These are phyloP conservation scores for Colletotrichum sp. DNA, from an alignment of 2,329 filamentous ascomycete species.

Conservation along the genomic window DNA sequence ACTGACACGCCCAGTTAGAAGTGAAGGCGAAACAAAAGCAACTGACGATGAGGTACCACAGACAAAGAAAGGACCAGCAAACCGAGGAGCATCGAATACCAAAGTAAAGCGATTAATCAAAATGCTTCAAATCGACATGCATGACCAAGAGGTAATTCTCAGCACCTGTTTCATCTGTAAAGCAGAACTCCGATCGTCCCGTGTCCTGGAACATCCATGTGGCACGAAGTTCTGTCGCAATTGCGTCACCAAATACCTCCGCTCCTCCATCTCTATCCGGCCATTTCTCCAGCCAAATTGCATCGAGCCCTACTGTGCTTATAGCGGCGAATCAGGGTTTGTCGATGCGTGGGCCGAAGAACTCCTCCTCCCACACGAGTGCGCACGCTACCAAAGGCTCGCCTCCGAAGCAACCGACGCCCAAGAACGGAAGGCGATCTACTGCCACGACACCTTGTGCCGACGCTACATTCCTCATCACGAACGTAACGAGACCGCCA, in stretches of 20 bases:
- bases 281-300: not conserved
- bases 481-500: not conserved
- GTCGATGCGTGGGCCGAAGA: not conserved
- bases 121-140: not conserved
- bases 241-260: not conserved
- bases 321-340: not conserved
- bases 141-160: not conserved
- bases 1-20: not conserved
- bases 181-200: rapidly evolving
- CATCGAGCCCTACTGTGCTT: not conserved
- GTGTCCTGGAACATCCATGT: not conserved
- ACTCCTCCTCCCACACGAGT: not conserved
- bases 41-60: not conserved
- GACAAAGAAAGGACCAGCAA: not conserved
- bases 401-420: not conserved
- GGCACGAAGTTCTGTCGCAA: not conserved
- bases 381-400: not conserved
- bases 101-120: not conserved
- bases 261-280: not conserved
- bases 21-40: not conserved
- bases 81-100: not conserved
- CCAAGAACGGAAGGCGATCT: not conserved
- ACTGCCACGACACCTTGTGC: not conserved
- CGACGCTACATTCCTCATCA: not conserved
- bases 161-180: not conserved